A percentile compares a stretch with the other conserved stretches of the same genome.
These are phyloP conservation scores for Chalciporus chontae DNA, from an alignment of 768 basidiomycete species.

Conservation along the genomic window DNA sequence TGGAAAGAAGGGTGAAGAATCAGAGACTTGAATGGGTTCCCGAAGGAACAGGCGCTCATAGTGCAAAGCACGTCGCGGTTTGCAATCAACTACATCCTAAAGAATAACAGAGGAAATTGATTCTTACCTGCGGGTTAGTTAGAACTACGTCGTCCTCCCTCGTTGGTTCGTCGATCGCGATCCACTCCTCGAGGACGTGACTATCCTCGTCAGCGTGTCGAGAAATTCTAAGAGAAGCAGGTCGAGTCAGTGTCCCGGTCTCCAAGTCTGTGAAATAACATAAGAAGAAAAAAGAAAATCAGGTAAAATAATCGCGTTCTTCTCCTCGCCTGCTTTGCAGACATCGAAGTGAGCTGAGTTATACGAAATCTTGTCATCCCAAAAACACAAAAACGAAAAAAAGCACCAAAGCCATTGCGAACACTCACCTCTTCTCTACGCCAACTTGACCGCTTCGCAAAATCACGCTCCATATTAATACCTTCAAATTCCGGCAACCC, in stretches of 20 bases:
- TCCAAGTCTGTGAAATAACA: neutral
- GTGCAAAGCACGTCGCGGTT: slow-evolving; percentile 61
- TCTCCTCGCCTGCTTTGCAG: slow-evolving; percentile 49
- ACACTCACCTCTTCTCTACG: neutral
- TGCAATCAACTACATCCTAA: slow-evolving; percentile 48
- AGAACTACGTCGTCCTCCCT: too few species aligned
- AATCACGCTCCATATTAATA: neutral
- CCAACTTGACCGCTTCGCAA: too few species aligned
- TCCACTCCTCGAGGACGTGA: neutral
- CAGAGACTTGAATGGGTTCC: slow-evolving; percentile 85
- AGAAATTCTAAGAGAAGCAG: neutral
- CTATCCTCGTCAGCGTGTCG: neutral
- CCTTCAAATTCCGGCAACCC: slow-evolving; percentile 23
- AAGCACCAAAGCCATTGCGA: neutral
- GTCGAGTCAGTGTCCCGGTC: slow-evolving; percentile 2
- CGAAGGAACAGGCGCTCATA: slow-evolving; percentile 57
- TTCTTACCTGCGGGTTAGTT: slow-evolving; percentile 12
- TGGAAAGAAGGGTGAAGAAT: slow-evolving; percentile 22
- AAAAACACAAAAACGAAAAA: neutral
- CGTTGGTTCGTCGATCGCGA: too few species aligned
- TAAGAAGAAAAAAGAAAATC: slow-evolving; percentile 25
- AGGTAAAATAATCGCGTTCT: slow-evolving; percentile 41
- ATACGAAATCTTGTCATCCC: slow-evolving; percentile 35
- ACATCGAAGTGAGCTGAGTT: slow-evolving; percentile 71
- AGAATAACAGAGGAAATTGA: neutral